Evolutionary conservation across 2,329 filamentous ascomycete genomes (phyloP), one percentile per base, ranked within the genome.

Genomic region (Lanzia echinophila): DNA sequence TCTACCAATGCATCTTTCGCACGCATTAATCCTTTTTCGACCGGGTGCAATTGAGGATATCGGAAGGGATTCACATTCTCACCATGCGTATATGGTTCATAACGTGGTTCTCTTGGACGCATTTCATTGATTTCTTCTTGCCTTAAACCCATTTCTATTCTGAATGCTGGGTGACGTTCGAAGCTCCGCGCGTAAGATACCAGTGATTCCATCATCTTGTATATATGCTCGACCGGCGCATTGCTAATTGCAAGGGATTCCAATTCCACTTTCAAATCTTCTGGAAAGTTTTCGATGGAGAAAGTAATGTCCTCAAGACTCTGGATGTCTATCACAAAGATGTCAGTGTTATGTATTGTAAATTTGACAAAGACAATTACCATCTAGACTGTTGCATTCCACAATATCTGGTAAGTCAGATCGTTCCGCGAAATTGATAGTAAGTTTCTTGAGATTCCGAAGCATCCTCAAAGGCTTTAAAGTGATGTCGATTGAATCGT

Each of bases 121-220:
- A n/a, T n/a, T n/a, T 20, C 32, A 6, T 31, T 17, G 4, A 47
- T 17, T 13, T 51, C 50, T 20, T 56, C 50, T n/a, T 17, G 15
- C 15, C 42, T 42, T 17, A 55, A 39, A 2, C 47, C 48, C 55
- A 59, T 57, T 5, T 55, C 31, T 2, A 44, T 39, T 24, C 47
- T 48, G 19, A 41, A 57, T n/a, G 17, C 11, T 10, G 2, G 13
- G 38, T 53, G 5, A 13, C 38, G 24, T 41, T 59, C 57, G 24
- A 59, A 57, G 0, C 49, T 13, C 32, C 46, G 53, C 3, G 55
- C 57, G 20, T 59, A 59, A 5, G 28, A 13, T 1, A 51, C 2
- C 4, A 54, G 34, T 8, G 15, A 19, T 2, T 20, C n/a, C 15
- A 50, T 45, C 52, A 59, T 57, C 19, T 50, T 36, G 17, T 41